Evolutionary conservation across 208 protist species (phyloP).

Genomic region (Wallacemonas sp.): DNA sequence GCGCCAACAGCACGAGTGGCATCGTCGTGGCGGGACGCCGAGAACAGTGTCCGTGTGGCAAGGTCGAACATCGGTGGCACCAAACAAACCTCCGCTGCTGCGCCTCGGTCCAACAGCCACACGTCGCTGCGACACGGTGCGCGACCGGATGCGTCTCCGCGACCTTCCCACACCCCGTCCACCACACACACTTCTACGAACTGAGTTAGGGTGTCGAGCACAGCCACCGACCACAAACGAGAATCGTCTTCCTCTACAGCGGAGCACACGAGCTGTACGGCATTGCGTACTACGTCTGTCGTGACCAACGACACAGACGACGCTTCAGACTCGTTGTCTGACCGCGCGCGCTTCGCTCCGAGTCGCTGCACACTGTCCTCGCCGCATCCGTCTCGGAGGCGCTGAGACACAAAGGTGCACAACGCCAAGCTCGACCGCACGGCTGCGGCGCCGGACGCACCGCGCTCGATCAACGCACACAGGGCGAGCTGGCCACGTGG

Average conservation of each 20-base stretch:
- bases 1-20: background rate
- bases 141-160: too few species aligned
- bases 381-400: background rate
- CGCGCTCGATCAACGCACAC: background rate
- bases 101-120: background rate
- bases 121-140: too few species aligned
- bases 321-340: background rate
- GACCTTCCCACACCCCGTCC: too few species aligned
- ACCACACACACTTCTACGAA: background rate
- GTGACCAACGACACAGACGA: background rate
- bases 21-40: background rate
- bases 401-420: slow-evolving; percentile 10
- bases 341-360: background rate
- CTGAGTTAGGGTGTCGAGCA: background rate
- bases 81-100: background rate
- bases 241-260: background rate
- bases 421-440: background rate
- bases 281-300: background rate
- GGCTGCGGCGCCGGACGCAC: background rate
- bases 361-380: too few species aligned
- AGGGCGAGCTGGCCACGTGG: background rate
- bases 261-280: background rate
- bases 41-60: background rate
- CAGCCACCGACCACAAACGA: background rate
- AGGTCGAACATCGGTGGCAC: background rate